Evolutionary conservation across 495 filamentous ascomycete genomes (phyloP), one percentile per base, ranked within the genome.

Genomic region (Aspergillus incahuasiensis): DNA sequence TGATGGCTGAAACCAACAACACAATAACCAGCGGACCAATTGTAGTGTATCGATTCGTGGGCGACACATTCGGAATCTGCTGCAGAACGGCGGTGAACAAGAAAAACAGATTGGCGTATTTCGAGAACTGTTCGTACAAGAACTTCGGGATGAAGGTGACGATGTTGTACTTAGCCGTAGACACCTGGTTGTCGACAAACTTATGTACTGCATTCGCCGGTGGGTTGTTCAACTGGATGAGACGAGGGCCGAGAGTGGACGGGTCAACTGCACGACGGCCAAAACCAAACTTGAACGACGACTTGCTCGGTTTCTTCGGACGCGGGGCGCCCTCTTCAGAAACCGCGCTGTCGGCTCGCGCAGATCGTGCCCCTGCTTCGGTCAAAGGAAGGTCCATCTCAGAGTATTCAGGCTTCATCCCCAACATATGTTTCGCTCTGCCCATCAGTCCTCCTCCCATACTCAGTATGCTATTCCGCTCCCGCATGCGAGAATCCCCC

Each of bases 51-150:
- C 74, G 78, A 75, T 96, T 97, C 5, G 94, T 99, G 7, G 94
- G 94, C 19, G 91, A 95, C 48, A 99, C 85, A 60, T 87, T 86
- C 15, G 94, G 95, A 62, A 99, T 96, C 68, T 99, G 95, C 74
- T 99, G 95, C 30, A 99, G 71, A 5, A 84, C 86, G 3, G 95
- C 92, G 30, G 95, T 99, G 71, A 99, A 97, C 65, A 99, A 84
- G 86, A 99, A 99, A 79, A 99, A 99, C 60, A 99, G 68, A 68
- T 99, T 99, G 74, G 94, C 95, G 74, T 95, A 97, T 74, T 96
- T 99, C 47, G 91, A 96, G 76, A 99, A 99, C 71, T 99, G 95
- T 66, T 99, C 95, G 72, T 91, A 95, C 19, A 99, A 77, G 75
- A 99, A 99, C 71, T 99, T 99, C 45, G 94, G 92, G 24, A 97